Base-by-base conservation (phyloP, 495 filamentous ascomycete genomes). In the Pseudevernia furfuracea region DNA sequence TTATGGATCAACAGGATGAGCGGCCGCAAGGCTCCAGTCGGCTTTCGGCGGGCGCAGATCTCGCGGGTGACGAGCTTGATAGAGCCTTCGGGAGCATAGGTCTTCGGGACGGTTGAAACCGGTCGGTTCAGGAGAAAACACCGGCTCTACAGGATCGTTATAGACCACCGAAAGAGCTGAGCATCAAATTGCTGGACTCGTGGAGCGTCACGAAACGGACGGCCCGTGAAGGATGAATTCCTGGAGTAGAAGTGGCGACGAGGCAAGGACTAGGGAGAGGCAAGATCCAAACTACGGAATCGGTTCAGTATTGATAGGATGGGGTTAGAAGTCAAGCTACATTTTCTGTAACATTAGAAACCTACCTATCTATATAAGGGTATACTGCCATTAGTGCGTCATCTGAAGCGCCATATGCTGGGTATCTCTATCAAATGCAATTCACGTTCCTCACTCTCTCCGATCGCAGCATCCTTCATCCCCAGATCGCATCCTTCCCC, bases 11-110 rank as follows among this genome's bases (percentile, higher is more conserved):
- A 56, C 71, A 75, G 58, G 75, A 74, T 25, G 74, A 76, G 4
- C 80, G 78, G 61, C 69, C 75, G 23, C 74, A 73, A 17, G 73
- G 70, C 17, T 72, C 44, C 63, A 74, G 53, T 71, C 75, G 76
- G 66, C 59, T 44, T 70, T 80, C 71, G 77, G 75, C 81, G 75
- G 75, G 75, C 5, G 80, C 81, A 7, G 78, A 82, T 21, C 75
- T 77, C 62, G 82, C 86, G 66, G 93, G 91, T 7, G 89, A 87
- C 67, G 89, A 96, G 75, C 73, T 98, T 67, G 93, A 98, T 79
- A 77, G 90, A 66, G 91, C 87, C 52, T 97, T 97, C 83, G 92
- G 93, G 1, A 83, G 82, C 36, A 74, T 91, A 73, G 80, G 74
- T 34, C 37, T 79, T 23, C 61, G 67, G 3, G 62, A 57, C 28